A percentile compares a stretch with the other conserved stretches of the same genome.
Evolutionary conservation across 257 asterid genomes (phyloP).

Genomic region (Asclepias syriaca): DNA sequence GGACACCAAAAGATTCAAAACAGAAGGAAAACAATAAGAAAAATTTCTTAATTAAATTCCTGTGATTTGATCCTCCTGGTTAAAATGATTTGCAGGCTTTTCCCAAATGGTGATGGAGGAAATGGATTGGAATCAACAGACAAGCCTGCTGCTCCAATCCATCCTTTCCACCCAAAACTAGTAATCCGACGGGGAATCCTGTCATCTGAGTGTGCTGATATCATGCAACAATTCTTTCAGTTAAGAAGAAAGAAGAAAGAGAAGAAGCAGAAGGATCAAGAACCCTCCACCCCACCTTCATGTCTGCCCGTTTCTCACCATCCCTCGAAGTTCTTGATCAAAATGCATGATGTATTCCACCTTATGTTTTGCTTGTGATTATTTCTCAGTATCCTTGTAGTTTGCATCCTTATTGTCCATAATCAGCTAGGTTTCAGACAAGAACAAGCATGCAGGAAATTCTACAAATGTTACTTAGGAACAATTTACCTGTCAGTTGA

Average conservation of each 20-base stretch:
- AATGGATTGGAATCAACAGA: constrained; percentile 43
- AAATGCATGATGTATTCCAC: constrained; percentile 63
- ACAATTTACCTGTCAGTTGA: background rate
- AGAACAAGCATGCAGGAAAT: background rate
- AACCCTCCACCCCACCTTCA: constrained; percentile 47
- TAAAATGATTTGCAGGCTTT: constrained; percentile 52
- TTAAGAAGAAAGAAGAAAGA: constrained; percentile 68
- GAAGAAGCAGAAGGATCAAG: constrained; percentile 40
- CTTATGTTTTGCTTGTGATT: constrained; percentile 56
- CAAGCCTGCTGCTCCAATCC: constrained; percentile 75
- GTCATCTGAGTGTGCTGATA: constrained; percentile 78
- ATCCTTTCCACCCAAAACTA: constrained; percentile 93
- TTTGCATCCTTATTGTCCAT: background rate
- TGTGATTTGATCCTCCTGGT: background rate
- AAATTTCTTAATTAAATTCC: background rate
- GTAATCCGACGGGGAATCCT: constrained; percentile 64
- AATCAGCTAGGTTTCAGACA: background rate
- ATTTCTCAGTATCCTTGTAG: background rate
- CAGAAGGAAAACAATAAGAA: background rate
- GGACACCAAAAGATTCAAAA: background rate
- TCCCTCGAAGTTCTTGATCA: constrained; percentile 54
- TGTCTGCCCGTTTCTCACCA: constrained; percentile 53
- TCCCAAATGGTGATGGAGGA: constrained; percentile 64
- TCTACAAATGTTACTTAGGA: background rate
- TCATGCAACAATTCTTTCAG: constrained; percentile 86